A percentile compares a stretch with the other conserved stretches of the same genome.
phyloP scores from a whole-genome alignment of 2,329 filamentous ascomycete species.

The Phaeosphaeria sp. region DNA sequence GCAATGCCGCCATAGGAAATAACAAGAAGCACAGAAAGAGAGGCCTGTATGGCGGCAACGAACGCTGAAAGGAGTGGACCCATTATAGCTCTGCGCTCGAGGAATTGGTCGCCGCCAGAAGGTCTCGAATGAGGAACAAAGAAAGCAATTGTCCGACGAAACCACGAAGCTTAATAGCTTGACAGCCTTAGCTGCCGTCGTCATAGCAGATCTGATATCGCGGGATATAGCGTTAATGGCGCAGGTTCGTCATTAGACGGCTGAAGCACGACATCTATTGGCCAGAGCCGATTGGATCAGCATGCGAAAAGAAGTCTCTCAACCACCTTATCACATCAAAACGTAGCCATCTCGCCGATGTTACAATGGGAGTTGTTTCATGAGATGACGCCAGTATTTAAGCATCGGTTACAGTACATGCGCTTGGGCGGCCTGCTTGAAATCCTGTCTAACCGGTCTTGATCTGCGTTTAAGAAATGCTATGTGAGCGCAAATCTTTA shows the following conservation, averaged over 20 bases:
- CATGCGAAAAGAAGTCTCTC: conserved; percentile 6
- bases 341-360: background rate
- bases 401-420: no score
- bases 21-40: conserved; percentile 60
- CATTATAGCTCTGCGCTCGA: background rate
- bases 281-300: conserved; percentile 10
- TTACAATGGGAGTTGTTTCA: background rate
- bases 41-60: conserved; percentile 62
- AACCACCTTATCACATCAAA: no score
- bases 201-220: conserved; percentile 7
- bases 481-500: background rate
- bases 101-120: background rate
- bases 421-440: no score
- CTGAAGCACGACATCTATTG: conserved; percentile 20
- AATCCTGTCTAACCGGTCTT: no score
- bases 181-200: conserved; percentile 3
- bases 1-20: conserved; percentile 60
- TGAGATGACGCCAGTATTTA: no score
- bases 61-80: conserved; percentile 47
- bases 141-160: background rate
- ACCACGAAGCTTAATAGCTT: conserved; percentile 1
- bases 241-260: conserved; percentile 13
- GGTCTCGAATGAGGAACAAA: background rate
- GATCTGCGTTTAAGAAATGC: background rate
- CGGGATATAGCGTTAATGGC: conserved; percentile 10